These are phyloP conservation scores for Nothophaeocryptopus gaeumannii DNA, from an alignment of 2,329 filamentous ascomycete genomes.

Conservation along the genomic window DNA sequence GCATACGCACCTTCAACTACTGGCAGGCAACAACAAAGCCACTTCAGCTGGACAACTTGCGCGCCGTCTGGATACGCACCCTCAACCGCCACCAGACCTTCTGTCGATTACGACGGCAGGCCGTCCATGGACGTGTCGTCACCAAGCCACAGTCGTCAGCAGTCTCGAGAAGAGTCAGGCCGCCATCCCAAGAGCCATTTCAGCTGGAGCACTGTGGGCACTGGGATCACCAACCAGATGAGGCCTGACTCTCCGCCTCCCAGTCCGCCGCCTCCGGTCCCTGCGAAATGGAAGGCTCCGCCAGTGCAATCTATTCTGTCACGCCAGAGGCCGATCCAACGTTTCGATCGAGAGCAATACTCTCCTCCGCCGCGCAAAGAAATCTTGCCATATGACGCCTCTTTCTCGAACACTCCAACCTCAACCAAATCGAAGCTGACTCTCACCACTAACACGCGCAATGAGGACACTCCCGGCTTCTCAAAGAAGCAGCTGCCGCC, in stretches of 20 bases:
- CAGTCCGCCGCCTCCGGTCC: slow-evolving; percentile 40
- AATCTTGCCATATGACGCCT: slow-evolving; percentile 4
- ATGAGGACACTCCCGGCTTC: slow-evolving; percentile 12
- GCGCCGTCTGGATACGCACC: slow-evolving; percentile 14
- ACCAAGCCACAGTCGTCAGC: not conserved
- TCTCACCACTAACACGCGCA: slow-evolving; percentile 10
- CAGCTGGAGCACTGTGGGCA: slow-evolving; percentile 44
- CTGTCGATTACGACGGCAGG: slow-evolving; percentile 11
- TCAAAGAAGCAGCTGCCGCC: slow-evolving; percentile 32
- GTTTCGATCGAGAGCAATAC: slow-evolving; percentile 29
- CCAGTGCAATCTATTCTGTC: slow-evolving; percentile 35
- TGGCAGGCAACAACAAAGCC: slow-evolving; percentile 19
- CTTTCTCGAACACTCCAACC: not conserved
- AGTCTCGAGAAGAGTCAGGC: slow-evolving; percentile 2
- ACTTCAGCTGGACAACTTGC: slow-evolving; percentile 37
- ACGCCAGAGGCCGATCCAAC: slow-evolving; percentile 31
- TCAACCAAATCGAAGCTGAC: slow-evolving; percentile 17
- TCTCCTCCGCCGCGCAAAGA: slow-evolving; percentile 25
- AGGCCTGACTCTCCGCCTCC: slow-evolving; percentile 40
- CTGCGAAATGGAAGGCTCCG: slow-evolving; percentile 28
- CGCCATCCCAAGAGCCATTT: slow-evolving; percentile 33
- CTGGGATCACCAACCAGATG: slow-evolving; percentile 38
- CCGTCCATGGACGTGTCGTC: slow-evolving; percentile 7
- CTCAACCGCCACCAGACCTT: slow-evolving; percentile 2
- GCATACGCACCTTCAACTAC: too few species aligned